These are phyloP conservation scores for Fraxinus quadrangulata DNA, from an alignment of 257 asterid species.

Conservation along the genomic window DNA sequence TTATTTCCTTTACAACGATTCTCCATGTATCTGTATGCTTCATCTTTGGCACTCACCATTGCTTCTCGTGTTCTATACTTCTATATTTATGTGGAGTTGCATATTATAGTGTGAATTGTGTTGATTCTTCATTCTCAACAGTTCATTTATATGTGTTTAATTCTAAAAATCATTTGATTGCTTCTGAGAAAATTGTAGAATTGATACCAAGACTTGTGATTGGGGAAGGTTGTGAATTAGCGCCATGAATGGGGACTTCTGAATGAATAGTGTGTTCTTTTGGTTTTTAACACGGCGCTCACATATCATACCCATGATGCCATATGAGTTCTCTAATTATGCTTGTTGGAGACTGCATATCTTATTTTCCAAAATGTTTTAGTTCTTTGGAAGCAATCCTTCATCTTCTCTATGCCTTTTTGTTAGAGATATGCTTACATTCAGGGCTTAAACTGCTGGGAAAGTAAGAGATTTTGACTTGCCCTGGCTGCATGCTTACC, in stretches of 20 bases:
- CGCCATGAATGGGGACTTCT: background rate
- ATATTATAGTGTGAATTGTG: no score
- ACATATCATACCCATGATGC: background rate
- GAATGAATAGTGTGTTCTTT: background rate
- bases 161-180: background rate
- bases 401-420: background rate
- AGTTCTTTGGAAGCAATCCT: background rate
- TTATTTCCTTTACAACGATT: no score
- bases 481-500: background rate
- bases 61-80: no score
- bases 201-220: no score
- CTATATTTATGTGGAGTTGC: no score
- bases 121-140: background rate
- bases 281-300: background rate
- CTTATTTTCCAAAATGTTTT: background rate
- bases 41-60: no score
- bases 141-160: background rate
- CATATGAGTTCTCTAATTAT: background rate
- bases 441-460: no score
- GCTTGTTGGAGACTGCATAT: background rate
- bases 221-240: no score
- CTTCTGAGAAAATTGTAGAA: no score
- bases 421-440: background rate
- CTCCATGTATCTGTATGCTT: no score
- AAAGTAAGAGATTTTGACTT: background rate